Conservation (phyloP, 2,329 filamentous ascomycete species). For the Fusarium phyllophilum region DNA sequence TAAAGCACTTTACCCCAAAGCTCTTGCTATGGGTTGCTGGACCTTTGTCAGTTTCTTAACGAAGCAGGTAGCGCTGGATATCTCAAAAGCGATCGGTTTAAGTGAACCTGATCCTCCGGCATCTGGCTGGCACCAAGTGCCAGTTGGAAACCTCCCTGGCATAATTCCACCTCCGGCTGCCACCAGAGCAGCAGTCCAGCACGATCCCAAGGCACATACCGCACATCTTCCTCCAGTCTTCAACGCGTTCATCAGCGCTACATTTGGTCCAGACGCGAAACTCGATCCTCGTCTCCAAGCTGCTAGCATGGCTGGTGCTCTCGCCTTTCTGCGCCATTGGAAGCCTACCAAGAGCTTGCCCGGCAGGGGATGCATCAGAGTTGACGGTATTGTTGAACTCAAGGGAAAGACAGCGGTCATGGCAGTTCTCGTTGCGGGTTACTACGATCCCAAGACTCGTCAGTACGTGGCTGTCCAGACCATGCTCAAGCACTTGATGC, state of each 20-base stretch:
- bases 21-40: slow-evolving; percentile 62
- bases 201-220: slow-evolving; percentile 37
- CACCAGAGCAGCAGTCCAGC: slow-evolving; percentile 38
- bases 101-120: slow-evolving; percentile 40
- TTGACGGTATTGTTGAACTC: slow-evolving; percentile 66
- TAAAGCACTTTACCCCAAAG: slow-evolving; percentile 64
- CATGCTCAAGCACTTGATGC: slow-evolving; percentile 56
- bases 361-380: slow-evolving; percentile 61
- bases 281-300: slow-evolving; percentile 50
- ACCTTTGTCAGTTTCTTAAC: slow-evolving; percentile 61
- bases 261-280: slow-evolving; percentile 45
- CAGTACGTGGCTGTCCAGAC: slow-evolving; percentile 56
- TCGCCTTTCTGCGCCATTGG: slow-evolving; percentile 59
- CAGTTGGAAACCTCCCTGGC: slow-evolving; percentile 39
- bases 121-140: slow-evolving; percentile 48
- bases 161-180: slow-evolving; percentile 36
- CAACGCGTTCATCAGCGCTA: slow-evolving; percentile 41
- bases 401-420: slow-evolving; percentile 58
- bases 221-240: slow-evolving; percentile 40
- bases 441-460: slow-evolving; percentile 66
- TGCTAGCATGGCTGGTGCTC: slow-evolving; percentile 47
- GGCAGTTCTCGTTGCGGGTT: slow-evolving; percentile 62
- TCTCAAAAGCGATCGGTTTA: slow-evolving; percentile 60
- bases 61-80: slow-evolving; percentile 55
- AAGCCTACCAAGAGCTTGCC: slow-evolving; percentile 54